Percentiles rank a stretch among this genome's conserved stretches.
Evolutionary conservation across 257 asterid species (phyloP).

Genomic region (Solanum okadae): DNA sequence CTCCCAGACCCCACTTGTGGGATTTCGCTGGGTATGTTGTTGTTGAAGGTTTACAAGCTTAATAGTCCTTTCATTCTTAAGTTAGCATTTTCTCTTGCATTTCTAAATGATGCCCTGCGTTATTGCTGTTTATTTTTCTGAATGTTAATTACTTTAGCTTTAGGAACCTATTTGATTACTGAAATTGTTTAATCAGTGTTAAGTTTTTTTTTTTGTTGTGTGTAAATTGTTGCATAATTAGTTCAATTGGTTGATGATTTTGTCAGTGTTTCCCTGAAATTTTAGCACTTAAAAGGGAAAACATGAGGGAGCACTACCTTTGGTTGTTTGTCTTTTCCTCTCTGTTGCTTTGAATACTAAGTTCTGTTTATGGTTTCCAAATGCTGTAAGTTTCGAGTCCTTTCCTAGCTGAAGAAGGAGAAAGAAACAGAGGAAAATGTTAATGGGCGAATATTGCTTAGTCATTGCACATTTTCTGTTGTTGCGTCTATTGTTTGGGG

Average conservation of each 20-base stretch:
- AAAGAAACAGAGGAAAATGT: background rate
- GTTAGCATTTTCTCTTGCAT: background rate
- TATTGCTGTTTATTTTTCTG: background rate
- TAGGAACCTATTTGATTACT: no score
- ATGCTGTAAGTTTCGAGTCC: background rate
- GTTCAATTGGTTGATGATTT: no score
- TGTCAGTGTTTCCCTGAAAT: no score
- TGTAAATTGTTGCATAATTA: no score
- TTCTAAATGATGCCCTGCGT: no score
- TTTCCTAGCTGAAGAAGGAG: background rate
- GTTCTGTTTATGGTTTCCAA: background rate
- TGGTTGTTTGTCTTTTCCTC: background rate
- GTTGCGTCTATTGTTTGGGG: background rate
- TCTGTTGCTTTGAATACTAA: background rate
- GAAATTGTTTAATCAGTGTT: no score
- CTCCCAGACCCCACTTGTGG: background rate
- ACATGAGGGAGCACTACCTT: background rate
- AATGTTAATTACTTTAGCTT: no score
- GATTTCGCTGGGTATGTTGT: background rate
- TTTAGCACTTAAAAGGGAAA: no score
- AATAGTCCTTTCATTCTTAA: background rate
- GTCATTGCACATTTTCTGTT: background rate
- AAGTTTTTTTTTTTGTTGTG: no score
- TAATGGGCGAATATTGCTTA: background rate
- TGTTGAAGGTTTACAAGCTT: background rate